These are phyloP conservation scores for Globisporangium spiculum DNA, from an alignment of 352 stramenopile species.

Conservation along the genomic window DNA sequence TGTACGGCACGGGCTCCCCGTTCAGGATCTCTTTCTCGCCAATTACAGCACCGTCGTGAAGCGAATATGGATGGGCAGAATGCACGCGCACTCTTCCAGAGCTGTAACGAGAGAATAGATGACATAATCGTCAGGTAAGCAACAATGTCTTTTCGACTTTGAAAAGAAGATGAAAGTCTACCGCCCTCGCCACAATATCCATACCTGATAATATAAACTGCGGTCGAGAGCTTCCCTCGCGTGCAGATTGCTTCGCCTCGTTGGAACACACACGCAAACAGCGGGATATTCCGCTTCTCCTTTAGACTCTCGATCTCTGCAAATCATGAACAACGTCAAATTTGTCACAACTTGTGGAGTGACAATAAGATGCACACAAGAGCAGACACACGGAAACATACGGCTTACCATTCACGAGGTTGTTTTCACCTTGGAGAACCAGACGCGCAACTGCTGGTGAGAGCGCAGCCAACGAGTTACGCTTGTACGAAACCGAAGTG, in stretches of 20 bases:
- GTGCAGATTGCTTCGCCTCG: constrained; percentile 63
- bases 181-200: neutral
- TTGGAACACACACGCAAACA: constrained; percentile 71
- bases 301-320: constrained; percentile 50
- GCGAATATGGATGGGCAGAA: constrained; percentile 59
- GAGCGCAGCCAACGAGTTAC: constrained; percentile 58
- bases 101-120: constrained; percentile 19
- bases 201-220: constrained; percentile 82
- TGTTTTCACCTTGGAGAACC: constrained; percentile 45
- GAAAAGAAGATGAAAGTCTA: neutral
- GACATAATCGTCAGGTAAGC: neutral
- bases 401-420: constrained; percentile 62
- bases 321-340: constrained; percentile 3
- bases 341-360: neutral
- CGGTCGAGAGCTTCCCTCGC: constrained; percentile 57
- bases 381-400: neutral
- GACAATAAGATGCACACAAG: neutral
- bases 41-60: constrained; percentile 54
- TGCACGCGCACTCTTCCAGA: constrained; percentile 60
- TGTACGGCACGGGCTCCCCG: constrained; percentile 75
- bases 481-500: constrained; percentile 81
- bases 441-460: constrained; percentile 55
- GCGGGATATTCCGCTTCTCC: constrained; percentile 48
- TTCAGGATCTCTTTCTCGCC: constrained; percentile 65
- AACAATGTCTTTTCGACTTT: neutral